These are phyloP conservation scores for Colletotrichum coccodes DNA, from an alignment of 2,329 filamentous ascomycete species.

Conservation along the genomic window DNA sequence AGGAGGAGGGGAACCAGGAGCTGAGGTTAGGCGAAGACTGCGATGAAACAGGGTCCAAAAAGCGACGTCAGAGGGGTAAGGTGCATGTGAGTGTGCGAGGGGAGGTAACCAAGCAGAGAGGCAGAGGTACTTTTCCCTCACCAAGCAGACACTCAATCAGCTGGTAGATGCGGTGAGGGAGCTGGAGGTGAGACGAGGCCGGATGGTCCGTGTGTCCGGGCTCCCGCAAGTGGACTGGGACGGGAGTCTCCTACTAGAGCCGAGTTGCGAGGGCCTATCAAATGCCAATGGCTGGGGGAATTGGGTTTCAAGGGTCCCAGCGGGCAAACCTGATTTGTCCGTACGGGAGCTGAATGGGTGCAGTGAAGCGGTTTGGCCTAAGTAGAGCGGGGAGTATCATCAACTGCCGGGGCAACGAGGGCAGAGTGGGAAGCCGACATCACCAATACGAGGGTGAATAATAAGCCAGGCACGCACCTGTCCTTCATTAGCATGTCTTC, in stretches of 20 bases:
- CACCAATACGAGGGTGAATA: neutral
- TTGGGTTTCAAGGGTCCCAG: neutral
- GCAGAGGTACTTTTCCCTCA: conserved; percentile 14
- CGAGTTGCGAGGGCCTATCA: neutral
- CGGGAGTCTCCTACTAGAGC: neutral
- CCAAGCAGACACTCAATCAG: neutral
- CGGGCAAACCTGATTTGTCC: neutral
- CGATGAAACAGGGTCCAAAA: conserved; percentile 26
- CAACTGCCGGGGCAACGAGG: neutral
- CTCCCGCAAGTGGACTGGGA: conserved; percentile 20
- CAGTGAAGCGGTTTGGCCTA: neutral
- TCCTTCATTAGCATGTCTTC: neutral
- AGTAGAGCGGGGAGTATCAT: neutral
- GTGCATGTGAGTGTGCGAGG: conserved; percentile 9
- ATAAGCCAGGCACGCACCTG: too few species aligned
- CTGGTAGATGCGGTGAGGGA: conserved; percentile 15
- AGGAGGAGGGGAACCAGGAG: conserved; percentile 24
- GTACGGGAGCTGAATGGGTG: neutral
- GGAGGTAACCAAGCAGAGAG: conserved; percentile 1
- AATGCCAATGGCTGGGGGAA: neutral
- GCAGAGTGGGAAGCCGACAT: neutral
- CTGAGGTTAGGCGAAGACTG: neutral
- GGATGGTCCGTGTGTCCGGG: conserved; percentile 27
- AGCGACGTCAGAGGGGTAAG: conserved; percentile 30
- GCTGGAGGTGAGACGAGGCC: conserved; percentile 19